Evolutionary conservation across 2,329 filamentous ascomycete species (phyloP), one percentile per base, ranked within the genome.

Genomic region (Blastomyces emzantsi): DNA sequence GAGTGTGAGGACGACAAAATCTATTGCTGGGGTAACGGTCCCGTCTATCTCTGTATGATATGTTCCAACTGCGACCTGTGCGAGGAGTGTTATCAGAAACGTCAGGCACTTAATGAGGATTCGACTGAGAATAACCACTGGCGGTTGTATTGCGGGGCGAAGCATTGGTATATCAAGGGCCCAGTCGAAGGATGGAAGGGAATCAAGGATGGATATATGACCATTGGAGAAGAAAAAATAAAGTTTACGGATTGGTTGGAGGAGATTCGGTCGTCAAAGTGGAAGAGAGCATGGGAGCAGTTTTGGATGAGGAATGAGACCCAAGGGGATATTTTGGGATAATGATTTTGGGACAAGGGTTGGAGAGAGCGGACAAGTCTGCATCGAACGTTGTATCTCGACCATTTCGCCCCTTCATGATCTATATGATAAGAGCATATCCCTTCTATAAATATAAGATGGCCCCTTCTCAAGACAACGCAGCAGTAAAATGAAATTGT

Each of bases 101-200:
- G 36, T 7, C 36, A 58, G 36, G 13, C 22, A 22, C 22, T 11
- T 28, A 43, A 58, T 28, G 43, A 58, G n/a, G 36, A 22, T 39
- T 43, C 55, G 9, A 58, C 19, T 43, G 13, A 58, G 9, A 58
- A 22, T 58, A 58, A 39, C 8, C n/a, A 41, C 33, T 43, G 55
- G 55, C 9, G n/a, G 13, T 22, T 15, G 55, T 57, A 43, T 15
- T 57, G 55, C 22, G 36, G 55, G 36, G 19, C 19, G n/a, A 58
- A 43, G 25, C 55, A 58, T 58, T 58, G 55, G 36, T 58, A 58
- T 58, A 41, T 58, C 13, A 43, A 58, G 9, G 36, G 36, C 17
- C 55, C 55, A 22, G 55, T 57, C 3, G 33, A 57, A 25, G 55
- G 55, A 36, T 41, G 55, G 19, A 57, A 57, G 55, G 55, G 36